Percentiles rank a stretch among this genome's conserved stretches.
These are phyloP conservation scores for Blastomyces parvus DNA, from an alignment of 2,329 filamentous ascomycete genomes.

Conservation along the genomic window DNA sequence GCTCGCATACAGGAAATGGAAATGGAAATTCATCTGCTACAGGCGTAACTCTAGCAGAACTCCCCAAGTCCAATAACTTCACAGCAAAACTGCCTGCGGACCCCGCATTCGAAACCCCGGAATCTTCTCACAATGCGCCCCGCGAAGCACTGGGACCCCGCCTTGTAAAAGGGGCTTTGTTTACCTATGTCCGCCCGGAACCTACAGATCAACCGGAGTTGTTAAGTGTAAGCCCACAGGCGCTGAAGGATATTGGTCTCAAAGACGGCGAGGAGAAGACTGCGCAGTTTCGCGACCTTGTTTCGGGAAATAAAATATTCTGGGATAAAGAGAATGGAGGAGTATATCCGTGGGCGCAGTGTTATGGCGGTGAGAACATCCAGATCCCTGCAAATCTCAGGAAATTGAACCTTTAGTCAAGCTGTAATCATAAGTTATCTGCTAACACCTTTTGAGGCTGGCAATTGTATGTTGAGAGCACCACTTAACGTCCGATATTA, in stretches of 20 bases:
- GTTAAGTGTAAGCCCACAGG: slow-evolving; percentile 67
- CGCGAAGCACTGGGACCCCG: slow-evolving; percentile 68
- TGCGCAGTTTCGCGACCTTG: slow-evolving; percentile 64
- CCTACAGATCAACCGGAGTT: slow-evolving; percentile 63
- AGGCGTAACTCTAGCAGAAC: slow-evolving; percentile 36
- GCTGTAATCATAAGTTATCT: background rate
- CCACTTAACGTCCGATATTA: background rate
- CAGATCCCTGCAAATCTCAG: background rate
- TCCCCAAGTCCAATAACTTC: slow-evolving; percentile 57
- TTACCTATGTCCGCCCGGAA: slow-evolving; percentile 83
- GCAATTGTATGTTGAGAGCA: slow-evolving; percentile 37
- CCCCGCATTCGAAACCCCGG: slow-evolving; percentile 66
- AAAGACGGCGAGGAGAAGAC: slow-evolving; percentile 56
- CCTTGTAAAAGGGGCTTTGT: slow-evolving; percentile 74
- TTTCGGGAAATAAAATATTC: slow-evolving; percentile 72
- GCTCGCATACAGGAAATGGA: slow-evolving; percentile 3
- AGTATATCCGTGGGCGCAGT: slow-evolving; percentile 98
- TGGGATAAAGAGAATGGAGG: slow-evolving; percentile 64
- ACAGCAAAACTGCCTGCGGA: slow-evolving; percentile 65
- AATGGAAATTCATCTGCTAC: background rate
- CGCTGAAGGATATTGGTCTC: slow-evolving; percentile 73
- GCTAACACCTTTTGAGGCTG: slow-evolving; percentile 28
- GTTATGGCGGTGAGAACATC: slow-evolving; percentile 62
- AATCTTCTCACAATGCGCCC: slow-evolving; percentile 69
- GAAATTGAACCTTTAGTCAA: background rate